These are phyloP conservation scores for Thermomyces lanuginosus DNA, from an alignment of 2,329 filamentous ascomycete genomes.

Conservation along the genomic window DNA sequence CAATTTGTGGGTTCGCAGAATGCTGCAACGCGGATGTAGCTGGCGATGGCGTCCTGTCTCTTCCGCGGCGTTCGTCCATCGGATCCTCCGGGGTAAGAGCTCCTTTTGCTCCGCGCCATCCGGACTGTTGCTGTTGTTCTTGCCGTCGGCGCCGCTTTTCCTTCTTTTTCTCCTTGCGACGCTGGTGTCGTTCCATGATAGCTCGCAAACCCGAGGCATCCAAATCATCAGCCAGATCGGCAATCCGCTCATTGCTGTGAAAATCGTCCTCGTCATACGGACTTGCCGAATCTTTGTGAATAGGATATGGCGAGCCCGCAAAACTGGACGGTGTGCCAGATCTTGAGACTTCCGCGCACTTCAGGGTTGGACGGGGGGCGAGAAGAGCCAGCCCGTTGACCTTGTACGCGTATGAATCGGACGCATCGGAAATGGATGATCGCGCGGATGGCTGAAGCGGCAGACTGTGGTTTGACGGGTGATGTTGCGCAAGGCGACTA, in stretches of 20 bases:
- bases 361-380: slow-evolving; percentile 68
- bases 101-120: slow-evolving; percentile 5
- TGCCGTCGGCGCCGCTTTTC: too few relatives aligned
- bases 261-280: slow-evolving; percentile 42
- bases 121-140: slow-evolving; percentile 40
- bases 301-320: slow-evolving; percentile 34
- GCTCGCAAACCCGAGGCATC: slow-evolving; percentile 72
- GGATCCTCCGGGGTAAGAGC: too few relatives aligned
- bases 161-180: slow-evolving; percentile 63
- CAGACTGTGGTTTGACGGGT: slow-evolving; percentile 57
- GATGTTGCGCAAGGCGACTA: slow-evolving; percentile 43
- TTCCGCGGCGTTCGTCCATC: slow-evolving; percentile 7
- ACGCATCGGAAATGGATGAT: slow-evolving; percentile 58
- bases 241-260: slow-evolving; percentile 47
- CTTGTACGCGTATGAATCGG: slow-evolving; percentile 61
- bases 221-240: slow-evolving; percentile 64
- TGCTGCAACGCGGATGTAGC: slow-evolving; percentile 4
- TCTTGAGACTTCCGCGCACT: slow-evolving; percentile 44
- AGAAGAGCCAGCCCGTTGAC: slow-evolving; percentile 68
- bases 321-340: slow-evolving; percentile 31
- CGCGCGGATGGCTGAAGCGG: slow-evolving; percentile 58
- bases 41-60: slow-evolving; percentile 6
- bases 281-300: slow-evolving; percentile 36
- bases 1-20: slow-evolving; percentile 1
- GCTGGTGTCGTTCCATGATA: slow-evolving; percentile 74